Conservation (phyloP, 2,329 filamentous ascomycete genomes). For the Hymenoscyphus albidus region DNA sequence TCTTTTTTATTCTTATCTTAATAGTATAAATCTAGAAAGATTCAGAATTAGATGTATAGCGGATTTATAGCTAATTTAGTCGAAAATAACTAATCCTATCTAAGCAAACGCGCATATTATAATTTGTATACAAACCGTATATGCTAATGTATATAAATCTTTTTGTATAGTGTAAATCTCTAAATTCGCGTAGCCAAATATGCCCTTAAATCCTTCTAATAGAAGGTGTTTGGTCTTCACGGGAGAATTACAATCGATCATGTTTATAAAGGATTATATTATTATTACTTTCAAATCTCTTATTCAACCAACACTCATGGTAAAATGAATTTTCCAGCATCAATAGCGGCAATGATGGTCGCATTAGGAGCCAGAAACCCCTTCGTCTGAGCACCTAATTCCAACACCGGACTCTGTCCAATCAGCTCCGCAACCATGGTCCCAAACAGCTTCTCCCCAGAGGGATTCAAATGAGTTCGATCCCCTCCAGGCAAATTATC, state of each 20-base stretch:
- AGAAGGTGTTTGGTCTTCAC: background rate
- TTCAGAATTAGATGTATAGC: no score
- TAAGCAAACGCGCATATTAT: no score
- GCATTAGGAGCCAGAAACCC: slow-evolving; percentile 12
- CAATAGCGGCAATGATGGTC: slow-evolving; percentile 18
- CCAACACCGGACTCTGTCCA: slow-evolving; percentile 26
- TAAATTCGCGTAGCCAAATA: no score
- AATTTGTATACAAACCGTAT: no score
- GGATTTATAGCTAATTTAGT: no score
- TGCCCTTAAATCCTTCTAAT: no score
- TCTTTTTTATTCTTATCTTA: no score
- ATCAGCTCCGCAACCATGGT: slow-evolving; percentile 45
- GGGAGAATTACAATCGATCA: background rate
- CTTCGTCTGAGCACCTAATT: slow-evolving; percentile 11
- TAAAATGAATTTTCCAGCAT: slow-evolving; percentile 15
- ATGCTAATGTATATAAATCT: no score
- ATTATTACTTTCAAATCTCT: background rate
- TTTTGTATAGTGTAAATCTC: no score
- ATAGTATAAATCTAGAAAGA: no score
- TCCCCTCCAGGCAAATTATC: slow-evolving; percentile 42
- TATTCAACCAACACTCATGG: slow-evolving; percentile 1
- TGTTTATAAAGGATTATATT: background rate
- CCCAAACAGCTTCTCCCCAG: slow-evolving; percentile 44
- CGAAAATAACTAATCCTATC: no score
- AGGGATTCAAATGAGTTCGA: slow-evolving; percentile 45